These are phyloP conservation scores for Solanum appendiculatum DNA, from an alignment of 257 asterid genomes.

Conservation along the genomic window DNA sequence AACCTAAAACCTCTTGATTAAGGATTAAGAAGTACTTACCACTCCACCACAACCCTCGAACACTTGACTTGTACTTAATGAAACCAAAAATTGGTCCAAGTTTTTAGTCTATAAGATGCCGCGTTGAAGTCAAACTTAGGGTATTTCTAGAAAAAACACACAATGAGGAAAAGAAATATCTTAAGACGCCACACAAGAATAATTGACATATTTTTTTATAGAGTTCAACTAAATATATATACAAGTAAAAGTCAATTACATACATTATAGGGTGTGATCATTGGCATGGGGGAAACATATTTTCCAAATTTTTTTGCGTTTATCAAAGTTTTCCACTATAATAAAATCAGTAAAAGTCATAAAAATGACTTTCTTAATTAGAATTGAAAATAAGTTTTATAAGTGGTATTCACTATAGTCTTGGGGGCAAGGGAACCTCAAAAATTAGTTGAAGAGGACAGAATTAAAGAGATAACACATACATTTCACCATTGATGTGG, in stretches of 20 bases:
- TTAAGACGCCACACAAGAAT: neutral
- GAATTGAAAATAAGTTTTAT: no score
- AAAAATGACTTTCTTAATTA: no score
- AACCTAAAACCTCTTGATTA: no score
- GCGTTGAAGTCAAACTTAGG: neutral
- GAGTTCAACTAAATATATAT: neutral
- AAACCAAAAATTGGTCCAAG: neutral
- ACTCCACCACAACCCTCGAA: no score
- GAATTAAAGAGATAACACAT: no score
- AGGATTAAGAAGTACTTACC: no score
- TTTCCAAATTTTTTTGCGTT: no score
- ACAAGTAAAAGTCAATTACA: neutral
- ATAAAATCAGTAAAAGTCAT: no score
- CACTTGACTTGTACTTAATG: neutral
- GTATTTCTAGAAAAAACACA: neutral
- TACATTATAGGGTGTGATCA: neutral
- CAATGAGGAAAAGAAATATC: neutral
- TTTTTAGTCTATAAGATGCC: neutral
- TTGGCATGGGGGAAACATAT: neutral
- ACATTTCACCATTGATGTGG: no score
- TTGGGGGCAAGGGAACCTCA: no score
- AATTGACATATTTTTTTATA: neutral
- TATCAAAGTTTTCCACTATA: neutral
- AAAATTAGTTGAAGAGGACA: no score
- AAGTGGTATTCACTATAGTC: no score